Percentiles rank a stretch among this genome's conserved stretches.
These are phyloP conservation scores for Termitomyces sp. DNA, from an alignment of 768 basidiomycete genomes.

Conservation along the genomic window DNA sequence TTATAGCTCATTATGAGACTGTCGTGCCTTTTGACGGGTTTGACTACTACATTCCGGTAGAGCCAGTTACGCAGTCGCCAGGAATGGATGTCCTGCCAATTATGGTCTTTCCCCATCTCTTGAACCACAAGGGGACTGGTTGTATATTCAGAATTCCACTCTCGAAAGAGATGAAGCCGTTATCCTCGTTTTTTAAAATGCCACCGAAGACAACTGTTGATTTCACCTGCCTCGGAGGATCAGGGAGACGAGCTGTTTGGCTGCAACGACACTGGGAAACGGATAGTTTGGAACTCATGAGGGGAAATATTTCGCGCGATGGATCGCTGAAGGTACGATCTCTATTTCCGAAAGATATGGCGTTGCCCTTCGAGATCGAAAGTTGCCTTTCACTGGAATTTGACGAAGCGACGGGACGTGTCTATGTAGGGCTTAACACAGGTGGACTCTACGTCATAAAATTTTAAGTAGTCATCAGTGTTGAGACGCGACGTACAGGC, in stretches of 20 bases:
- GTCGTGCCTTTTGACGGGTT: slow-evolving; percentile 5
- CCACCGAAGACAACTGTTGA: slow-evolving; percentile 11
- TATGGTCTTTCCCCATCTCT: slow-evolving; percentile 16
- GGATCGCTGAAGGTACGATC: slow-evolving; percentile 24
- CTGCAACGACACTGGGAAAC: slow-evolving; percentile 45
- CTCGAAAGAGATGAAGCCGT: not conserved
- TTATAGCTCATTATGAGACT: slow-evolving; percentile 2
- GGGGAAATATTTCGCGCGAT: slow-evolving; percentile 33
- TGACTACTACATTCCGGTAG: slow-evolving; percentile 16
- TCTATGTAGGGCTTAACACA: slow-evolving; percentile 45
- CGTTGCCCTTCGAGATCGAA: slow-evolving; percentile 46
- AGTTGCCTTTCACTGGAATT: slow-evolving; percentile 43
- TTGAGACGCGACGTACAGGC: not conserved
- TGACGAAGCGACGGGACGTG: slow-evolving; percentile 49
- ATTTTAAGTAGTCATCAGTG: slow-evolving; percentile 18
- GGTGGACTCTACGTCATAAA: slow-evolving; percentile 48
- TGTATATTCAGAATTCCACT: slow-evolving; percentile 16
- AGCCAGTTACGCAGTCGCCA: slow-evolving; percentile 9
- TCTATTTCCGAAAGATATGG: slow-evolving; percentile 40
- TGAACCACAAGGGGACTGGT: slow-evolving; percentile 11
- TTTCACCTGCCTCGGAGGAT: slow-evolving; percentile 31
- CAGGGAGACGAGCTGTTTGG: slow-evolving; percentile 48
- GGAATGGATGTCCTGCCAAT: slow-evolving; percentile 7
- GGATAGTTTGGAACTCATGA: slow-evolving; percentile 45
- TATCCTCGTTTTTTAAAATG: slow-evolving; percentile 4